A percentile compares a stretch with the other conserved stretches of the same genome.
Conservation (phyloP, 2,329 filamentous ascomycete species). For the Dichotomopilus funicola region DNA sequence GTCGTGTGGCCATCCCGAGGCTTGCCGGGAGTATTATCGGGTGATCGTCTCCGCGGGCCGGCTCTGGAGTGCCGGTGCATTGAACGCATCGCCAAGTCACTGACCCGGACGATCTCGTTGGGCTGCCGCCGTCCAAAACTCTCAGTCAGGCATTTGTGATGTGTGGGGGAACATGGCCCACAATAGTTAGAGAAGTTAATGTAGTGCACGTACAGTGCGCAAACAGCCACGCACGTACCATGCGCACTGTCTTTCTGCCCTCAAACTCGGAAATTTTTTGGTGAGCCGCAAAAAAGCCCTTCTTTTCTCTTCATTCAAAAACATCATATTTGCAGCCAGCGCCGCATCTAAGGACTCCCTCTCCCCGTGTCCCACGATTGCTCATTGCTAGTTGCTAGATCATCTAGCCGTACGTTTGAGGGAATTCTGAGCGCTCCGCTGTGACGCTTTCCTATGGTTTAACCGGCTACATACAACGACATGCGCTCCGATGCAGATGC, state of each 20-base stretch:
- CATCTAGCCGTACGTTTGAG: constrained; percentile 24
- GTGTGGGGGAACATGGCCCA: no score
- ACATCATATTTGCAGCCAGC: constrained; percentile 23
- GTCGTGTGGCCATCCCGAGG: neutral
- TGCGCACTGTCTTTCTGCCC: constrained; percentile 8
- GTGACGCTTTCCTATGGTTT: constrained; percentile 28
- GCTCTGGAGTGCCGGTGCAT: no score
- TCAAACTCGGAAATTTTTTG: constrained; percentile 3
- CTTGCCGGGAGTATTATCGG: neutral
- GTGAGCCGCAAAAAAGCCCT: neutral
- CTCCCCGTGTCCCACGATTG: constrained; percentile 21
- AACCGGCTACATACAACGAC: constrained; percentile 21
- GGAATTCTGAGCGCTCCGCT: constrained; percentile 22
- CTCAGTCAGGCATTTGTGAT: no score
- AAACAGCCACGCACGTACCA: neutral
- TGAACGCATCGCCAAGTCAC: no score
- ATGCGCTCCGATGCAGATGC: neutral
- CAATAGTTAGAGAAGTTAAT: neutral
- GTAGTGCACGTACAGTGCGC: neutral
- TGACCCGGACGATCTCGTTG: no score
- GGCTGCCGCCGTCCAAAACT: no score
- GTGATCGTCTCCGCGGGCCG: neutral
- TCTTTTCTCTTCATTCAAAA: constrained; percentile 15
- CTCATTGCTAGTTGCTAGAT: constrained; percentile 24
- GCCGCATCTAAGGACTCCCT: constrained; percentile 23